These are phyloP conservation scores for Capsicum rhomboideum DNA, from an alignment of 257 asterid species.

Conservation along the genomic window DNA sequence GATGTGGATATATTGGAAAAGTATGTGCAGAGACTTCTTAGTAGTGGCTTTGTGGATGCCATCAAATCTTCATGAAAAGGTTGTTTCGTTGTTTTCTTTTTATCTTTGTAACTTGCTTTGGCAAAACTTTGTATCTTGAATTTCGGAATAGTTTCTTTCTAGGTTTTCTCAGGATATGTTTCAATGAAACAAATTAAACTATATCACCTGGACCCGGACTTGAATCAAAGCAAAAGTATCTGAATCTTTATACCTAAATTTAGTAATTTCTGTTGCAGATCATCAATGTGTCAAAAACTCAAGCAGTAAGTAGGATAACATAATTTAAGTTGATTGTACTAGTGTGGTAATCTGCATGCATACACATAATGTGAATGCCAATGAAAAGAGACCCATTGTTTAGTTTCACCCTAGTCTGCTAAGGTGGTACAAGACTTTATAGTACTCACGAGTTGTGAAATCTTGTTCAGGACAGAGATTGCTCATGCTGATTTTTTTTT, in stretches of 20 bases:
- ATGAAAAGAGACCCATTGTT: no score
- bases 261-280: neutral
- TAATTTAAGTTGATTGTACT: neutral
- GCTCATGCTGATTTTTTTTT: neutral
- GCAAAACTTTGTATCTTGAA: neutral
- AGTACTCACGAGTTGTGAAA: no score
- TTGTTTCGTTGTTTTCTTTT: neutral
- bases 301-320: neutral
- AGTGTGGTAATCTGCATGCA: neutral
- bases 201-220: neutral
- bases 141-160: neutral
- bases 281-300: neutral
- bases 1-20: conserved; percentile 92
- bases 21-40: conserved; percentile 72
- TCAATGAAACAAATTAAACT: no score
- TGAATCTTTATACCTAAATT: neutral
- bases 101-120: neutral
- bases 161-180: no score
- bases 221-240: neutral
- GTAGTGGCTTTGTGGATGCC: conserved; percentile 47
- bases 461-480: neutral
- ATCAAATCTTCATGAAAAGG: conserved; percentile 26
- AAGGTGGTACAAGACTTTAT: no score
- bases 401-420: no score
- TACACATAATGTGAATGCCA: no score